Evolutionary conservation across 805 yeast species (phyloP), one percentile per base, ranked within the genome.

Genomic region (Candida quercuum): DNA sequence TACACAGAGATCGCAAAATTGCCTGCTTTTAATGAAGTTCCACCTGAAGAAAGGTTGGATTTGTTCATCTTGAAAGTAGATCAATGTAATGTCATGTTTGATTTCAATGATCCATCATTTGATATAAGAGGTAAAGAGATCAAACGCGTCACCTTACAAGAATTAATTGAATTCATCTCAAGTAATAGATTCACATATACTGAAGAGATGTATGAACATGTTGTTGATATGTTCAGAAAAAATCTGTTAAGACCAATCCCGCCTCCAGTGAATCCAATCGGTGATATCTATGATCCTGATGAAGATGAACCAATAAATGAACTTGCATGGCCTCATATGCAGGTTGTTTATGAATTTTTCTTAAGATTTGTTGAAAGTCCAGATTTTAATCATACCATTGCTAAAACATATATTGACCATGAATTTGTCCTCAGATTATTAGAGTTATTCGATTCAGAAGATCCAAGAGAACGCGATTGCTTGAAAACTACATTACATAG

Each of bases 291-390:
- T 61, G 99, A 93, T 54, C 99, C 99, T 1, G 99, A 93, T 63
- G 99, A 93, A 64, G 99, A 93, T 66, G 99, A 93, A 63, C 98
- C 98, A 3, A 95, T 93, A 27, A 78, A 80, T 51, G 98, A 93
- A 59, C 76, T 91, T 46, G 89, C 97, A 9, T 93, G 99, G 99
- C 96, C 98, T 11, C 99, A 93, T 60, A 93, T 93, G 98, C 95
- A 87, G 62, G 75, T 88, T 30, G 95, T 89, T 23, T 93, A 93
- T 65, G 98, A 93, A 61, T 87, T 93, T 54, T 91, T 93, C 58
- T 67, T 93, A 42, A 71, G 95, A 53, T 91, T 93, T 62, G 81
- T 93, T 37, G 98, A 93, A 64, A 80, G 91, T 46, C 94, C 95
- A 3, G 97, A 89, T 63, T 91, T 93, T 61, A 86, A 86, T 56